Percentiles rank a stretch among this genome's conserved stretches.
Conservation (phyloP, 768 basidiomycete species). For the Gyrodon lividus region DNA sequence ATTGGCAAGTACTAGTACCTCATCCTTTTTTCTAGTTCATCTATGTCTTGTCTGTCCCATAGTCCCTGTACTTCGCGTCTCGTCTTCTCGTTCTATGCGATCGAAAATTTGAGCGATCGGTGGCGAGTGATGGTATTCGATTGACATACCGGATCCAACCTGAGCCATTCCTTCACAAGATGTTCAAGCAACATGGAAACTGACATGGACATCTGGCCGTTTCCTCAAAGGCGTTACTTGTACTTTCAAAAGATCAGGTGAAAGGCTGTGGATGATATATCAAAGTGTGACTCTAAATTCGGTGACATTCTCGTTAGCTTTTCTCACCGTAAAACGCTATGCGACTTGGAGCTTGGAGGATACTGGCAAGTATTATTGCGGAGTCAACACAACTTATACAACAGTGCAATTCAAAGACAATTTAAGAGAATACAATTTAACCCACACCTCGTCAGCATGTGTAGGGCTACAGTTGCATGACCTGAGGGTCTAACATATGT, state of each 20-base stretch:
- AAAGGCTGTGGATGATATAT: neutral
- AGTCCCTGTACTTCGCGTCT: slow-evolving; percentile 36
- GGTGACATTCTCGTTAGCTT: too few relatives aligned
- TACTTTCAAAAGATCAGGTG: neutral
- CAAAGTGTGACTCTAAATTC: too few relatives aligned
- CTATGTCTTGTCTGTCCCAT: slow-evolving; percentile 26
- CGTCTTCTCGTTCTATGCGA: slow-evolving; percentile 38
- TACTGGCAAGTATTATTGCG: too few relatives aligned
- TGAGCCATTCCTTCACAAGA: slow-evolving; percentile 52
- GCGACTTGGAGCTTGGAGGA: too few relatives aligned
- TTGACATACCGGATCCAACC: slow-evolving; percentile 42
- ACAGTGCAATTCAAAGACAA: too few relatives aligned
- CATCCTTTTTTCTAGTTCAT: slow-evolving; percentile 43
- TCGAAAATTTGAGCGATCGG: neutral
- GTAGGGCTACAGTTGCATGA: neutral
- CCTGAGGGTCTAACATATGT: slow-evolving; percentile 2
- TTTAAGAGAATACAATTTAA: neutral
- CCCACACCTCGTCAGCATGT: neutral
- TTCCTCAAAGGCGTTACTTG: neutral
- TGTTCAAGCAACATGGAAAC: slow-evolving; percentile 30
- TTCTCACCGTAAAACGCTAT: too few relatives aligned
- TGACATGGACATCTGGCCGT: neutral
- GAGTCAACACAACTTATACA: too few relatives aligned
- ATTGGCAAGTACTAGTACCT: slow-evolving; percentile 35
- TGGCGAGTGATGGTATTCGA: neutral